These are phyloP conservation scores for Leonotis leonurus DNA, from an alignment of 257 asterid species.

Conservation along the genomic window DNA sequence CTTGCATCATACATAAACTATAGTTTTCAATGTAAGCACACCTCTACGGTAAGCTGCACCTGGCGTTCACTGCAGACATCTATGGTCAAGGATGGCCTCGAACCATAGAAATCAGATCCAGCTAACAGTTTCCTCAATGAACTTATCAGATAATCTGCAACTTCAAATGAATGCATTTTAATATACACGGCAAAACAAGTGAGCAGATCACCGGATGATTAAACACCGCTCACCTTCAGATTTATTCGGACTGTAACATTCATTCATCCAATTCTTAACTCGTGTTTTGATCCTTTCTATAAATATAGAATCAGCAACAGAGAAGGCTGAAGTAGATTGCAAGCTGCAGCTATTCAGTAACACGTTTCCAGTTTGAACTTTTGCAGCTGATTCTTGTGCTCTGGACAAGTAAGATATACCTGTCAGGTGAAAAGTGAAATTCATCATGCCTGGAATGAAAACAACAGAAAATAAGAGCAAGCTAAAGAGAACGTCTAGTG, in stretches of 20 bases:
- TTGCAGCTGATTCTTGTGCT: slow-evolving; percentile 65
- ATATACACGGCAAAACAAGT: not conserved
- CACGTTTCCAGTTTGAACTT: slow-evolving; percentile 38
- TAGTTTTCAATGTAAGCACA: slow-evolving; percentile 23
- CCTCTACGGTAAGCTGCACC: slow-evolving; percentile 65
- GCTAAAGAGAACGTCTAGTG: not conserved
- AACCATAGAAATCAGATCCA: slow-evolving; percentile 60
- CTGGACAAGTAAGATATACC: slow-evolving; percentile 93
- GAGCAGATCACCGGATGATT: not conserved
- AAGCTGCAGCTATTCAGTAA: slow-evolving; percentile 15
- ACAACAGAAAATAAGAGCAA: slow-evolving; percentile 3
- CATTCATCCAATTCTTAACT: slow-evolving; percentile 60
- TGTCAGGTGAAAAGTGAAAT: slow-evolving; percentile 27
- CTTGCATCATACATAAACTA: not conserved
- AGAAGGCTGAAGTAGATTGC: slow-evolving; percentile 35
- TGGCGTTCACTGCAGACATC: slow-evolving; percentile 82
- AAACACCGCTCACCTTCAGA: slow-evolving; percentile 52
- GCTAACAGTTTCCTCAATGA: slow-evolving; percentile 58
- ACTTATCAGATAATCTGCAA: slow-evolving; percentile 58
- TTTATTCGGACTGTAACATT: slow-evolving; percentile 39
- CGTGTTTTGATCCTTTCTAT: slow-evolving; percentile 62
- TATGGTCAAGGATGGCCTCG: slow-evolving; percentile 74
- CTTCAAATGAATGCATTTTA: slow-evolving; percentile 14
- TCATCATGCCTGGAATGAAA: slow-evolving; percentile 2
- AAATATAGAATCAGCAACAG: slow-evolving; percentile 85